These are phyloP conservation scores for Mimosa pudica DNA, from an alignment of 306 rosid species.

Conservation along the genomic window DNA sequence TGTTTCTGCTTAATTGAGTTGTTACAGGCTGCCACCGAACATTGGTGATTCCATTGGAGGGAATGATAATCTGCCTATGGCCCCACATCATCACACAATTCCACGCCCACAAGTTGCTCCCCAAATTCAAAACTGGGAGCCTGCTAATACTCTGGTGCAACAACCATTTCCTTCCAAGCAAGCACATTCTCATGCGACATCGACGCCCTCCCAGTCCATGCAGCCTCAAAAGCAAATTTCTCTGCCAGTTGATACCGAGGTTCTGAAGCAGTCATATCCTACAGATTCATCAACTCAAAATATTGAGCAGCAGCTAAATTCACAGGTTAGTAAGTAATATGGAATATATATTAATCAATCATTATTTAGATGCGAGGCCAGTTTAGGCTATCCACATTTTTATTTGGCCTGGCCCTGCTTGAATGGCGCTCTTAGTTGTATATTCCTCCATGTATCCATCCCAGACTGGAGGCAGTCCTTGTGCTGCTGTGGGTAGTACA, in stretches of 20 bases:
- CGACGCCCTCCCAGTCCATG: conserved; percentile 48
- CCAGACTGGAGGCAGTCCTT: conserved; percentile 45
- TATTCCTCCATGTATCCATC: conserved; percentile 44
- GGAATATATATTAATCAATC: conserved; percentile 35
- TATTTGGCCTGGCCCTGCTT: conserved; percentile 14
- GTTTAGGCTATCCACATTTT: conserved; percentile 14
- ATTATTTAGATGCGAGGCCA: conserved; percentile 31
- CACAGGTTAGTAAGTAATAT: conserved; percentile 59
- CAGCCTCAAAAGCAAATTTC: conserved; percentile 51
- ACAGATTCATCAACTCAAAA: conserved; percentile 46
- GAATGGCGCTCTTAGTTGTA: conserved; percentile 31
- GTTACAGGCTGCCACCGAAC: conserved; percentile 58
- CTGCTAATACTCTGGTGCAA: conserved; percentile 45
- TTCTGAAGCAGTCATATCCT: conserved; percentile 55
- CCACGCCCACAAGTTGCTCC: conserved; percentile 54
- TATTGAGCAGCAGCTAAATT: conserved; percentile 58
- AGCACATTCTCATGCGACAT: conserved; percentile 48
- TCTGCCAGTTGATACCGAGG: conserved; percentile 48
- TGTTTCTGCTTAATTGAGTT: conserved; percentile 29
- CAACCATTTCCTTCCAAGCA: conserved; percentile 57
- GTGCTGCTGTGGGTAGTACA: conserved; percentile 41
- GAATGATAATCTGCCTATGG: conserved; percentile 47
- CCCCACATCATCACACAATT: conserved; percentile 55
- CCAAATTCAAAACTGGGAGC: conserved; percentile 61
- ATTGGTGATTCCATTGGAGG: conserved; percentile 58